These are phyloP conservation scores for Nadsonia starkeyi-henricii DNA, from an alignment of 1,139 yeast genomes.

Conservation along the genomic window DNA sequence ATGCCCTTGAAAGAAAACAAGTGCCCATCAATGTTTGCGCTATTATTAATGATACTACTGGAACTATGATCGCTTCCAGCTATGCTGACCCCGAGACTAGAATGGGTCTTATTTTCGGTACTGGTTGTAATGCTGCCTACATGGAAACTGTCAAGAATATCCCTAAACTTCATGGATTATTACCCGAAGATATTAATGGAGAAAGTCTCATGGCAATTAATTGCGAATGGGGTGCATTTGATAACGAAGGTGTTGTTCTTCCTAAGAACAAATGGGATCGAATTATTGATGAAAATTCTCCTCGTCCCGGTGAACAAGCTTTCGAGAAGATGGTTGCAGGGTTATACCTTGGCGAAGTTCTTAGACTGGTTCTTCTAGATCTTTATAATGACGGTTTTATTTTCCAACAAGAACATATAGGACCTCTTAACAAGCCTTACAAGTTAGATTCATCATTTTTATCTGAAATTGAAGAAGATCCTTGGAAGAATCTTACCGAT, in stretches of 20 bases:
- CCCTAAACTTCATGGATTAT: slow-evolving; percentile 68
- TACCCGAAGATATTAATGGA: slow-evolving; percentile 46
- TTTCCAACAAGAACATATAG: slow-evolving; percentile 54
- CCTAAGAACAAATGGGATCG: slow-evolving; percentile 88
- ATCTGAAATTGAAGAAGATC: slow-evolving; percentile 78
- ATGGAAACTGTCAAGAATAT: slow-evolving; percentile 63
- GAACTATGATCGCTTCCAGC: slow-evolving; percentile 91
- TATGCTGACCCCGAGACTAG: slow-evolving; percentile 79
- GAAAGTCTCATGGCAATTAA: slow-evolving; percentile 85
- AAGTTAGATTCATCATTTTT: slow-evolving; percentile 83
- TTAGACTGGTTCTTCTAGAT: slow-evolving; percentile 70
- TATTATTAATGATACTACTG: slow-evolving; percentile 91
- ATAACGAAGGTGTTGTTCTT: slow-evolving; percentile 61
- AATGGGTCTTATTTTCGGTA: slow-evolving; percentile 94
- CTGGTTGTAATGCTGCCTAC: slow-evolving; percentile 96
- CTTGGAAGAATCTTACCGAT: slow-evolving; percentile 70
- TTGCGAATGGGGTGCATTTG: slow-evolving; percentile 97
- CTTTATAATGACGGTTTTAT: slow-evolving; percentile 49
- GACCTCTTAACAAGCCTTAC: slow-evolving; percentile 22
- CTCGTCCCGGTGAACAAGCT: slow-evolving; percentile 92
- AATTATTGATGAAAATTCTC: slow-evolving; percentile 68
- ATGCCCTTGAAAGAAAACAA: slow-evolving; percentile 44
- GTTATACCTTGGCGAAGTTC: slow-evolving; percentile 83
- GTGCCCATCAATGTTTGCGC: slow-evolving; percentile 85
- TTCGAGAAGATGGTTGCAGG: slow-evolving; percentile 98